Percentiles rank a stretch among this genome's conserved stretches.
Evolutionary conservation across 768 basidiomycete genomes (phyloP).

Genomic region (Cyathus striatus): DNA sequence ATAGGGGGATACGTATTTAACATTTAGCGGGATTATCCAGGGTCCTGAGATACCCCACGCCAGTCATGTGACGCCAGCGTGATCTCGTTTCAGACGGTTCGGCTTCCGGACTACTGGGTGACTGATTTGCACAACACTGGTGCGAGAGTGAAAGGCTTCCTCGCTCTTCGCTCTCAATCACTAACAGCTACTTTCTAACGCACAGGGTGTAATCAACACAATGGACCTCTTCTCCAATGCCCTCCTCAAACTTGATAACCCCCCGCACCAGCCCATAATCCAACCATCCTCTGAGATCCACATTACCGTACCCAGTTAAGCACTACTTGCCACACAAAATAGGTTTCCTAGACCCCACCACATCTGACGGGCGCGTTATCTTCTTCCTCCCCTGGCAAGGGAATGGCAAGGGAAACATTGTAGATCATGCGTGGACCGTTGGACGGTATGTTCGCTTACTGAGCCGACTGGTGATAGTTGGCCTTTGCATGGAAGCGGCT

Average conservation of each 20-base stretch:
- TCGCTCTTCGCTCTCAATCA: not conserved
- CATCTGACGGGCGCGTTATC: conserved; percentile 93
- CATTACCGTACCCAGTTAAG: conserved; percentile 94
- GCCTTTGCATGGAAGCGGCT: conserved; percentile 51
- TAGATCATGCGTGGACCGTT: conserved; percentile 71
- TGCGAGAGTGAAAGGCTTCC: conserved; percentile 68
- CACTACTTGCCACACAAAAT: conserved; percentile 93
- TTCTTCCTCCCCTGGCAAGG: conserved; percentile 99
- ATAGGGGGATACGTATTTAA: too few relatives aligned
- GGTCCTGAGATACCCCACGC: too few relatives aligned
- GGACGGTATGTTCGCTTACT: not conserved
- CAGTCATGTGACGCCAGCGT: too few relatives aligned
- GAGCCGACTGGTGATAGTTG: not conserved
- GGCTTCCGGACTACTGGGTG: conserved; percentile 88
- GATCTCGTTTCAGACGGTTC: too few relatives aligned
- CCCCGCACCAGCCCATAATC: conserved; percentile 78
- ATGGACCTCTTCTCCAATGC: conserved; percentile 93
- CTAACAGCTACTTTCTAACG: not conserved
- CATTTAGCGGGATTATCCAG: too few relatives aligned
- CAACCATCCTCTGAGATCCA: conserved; percentile 92
- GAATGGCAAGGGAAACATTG: conserved; percentile 94
- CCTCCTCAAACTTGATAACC: conserved; percentile 76
- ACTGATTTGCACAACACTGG: conserved; percentile 73
- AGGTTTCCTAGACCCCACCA: conserved; percentile 91
- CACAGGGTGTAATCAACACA: conserved; percentile 88